Evolutionary conservation across 2,329 filamentous ascomycete genomes (phyloP), one percentile per base, ranked within the genome.

Genomic region (Knoxdaviesia proteae): DNA sequence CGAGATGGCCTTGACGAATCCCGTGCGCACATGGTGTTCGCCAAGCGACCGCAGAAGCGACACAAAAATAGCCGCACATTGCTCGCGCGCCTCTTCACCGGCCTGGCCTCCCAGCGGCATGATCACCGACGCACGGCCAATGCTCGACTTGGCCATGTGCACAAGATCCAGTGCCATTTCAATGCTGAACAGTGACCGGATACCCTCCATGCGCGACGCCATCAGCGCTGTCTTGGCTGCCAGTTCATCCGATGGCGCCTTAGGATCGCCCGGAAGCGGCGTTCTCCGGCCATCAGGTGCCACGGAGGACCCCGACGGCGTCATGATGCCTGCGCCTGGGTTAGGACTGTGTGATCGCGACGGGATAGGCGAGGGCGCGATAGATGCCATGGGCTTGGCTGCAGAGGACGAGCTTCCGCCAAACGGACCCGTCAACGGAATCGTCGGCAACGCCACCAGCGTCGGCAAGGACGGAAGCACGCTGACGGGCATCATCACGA

Each of bases 401-500:
- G 20, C 20, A 3, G 20, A 20, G 20, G 20, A 20, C 20, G 20
- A 20, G 20, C 20, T 20, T 20, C 20, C 20, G 20, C 20, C 20
- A 20, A 20, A 20, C 20, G 20, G 20, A 20, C 20, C 20, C 20
- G 20, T 20, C 20, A 20, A 20, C 20, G 20, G 20, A 20, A 20
- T 20, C 20, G 5, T 7, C 36, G 11, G 9, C 10, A 5, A 6
- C n/a, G 36, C 6, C 10, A 20, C 11, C n/a, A n/a, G 36, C 20
- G 6, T 62, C 5, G 71, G 60, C 46, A 84, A 72, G 39, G 71
- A 77, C 1, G 84, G 83, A 4, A 96, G 65, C 6, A 86, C 88
- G 42, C 84, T 93, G 40, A 98, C 88, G 2, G 90, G 90, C 77
- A 94, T 92, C 87, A 98, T 94, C 49, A 98, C 83, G 6, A 98